Conservation (phyloP, 2,329 filamentous ascomycete species). For the Ophiostoma sp. region DNA sequence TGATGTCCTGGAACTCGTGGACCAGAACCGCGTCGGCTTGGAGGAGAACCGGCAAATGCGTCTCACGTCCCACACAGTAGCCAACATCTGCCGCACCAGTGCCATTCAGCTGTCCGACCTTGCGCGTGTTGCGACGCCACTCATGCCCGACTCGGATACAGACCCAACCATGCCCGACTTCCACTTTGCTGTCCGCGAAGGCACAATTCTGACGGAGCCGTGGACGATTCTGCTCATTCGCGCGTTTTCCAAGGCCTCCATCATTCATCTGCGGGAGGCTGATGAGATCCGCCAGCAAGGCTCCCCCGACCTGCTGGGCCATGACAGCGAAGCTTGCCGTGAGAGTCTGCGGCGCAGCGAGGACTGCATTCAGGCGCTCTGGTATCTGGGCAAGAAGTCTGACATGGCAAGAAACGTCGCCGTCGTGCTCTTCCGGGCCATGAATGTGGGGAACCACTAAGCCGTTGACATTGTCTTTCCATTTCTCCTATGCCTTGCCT, state of each 20-base stretch:
- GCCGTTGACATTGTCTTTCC: background rate
- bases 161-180: slow-evolving; percentile 38
- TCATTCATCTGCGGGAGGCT: slow-evolving; percentile 36
- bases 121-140: slow-evolving; percentile 41
- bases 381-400: slow-evolving; percentile 51
- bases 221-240: slow-evolving; percentile 53
- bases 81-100: slow-evolving; percentile 40
- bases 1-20: slow-evolving; percentile 48
- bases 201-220: slow-evolving; percentile 54
- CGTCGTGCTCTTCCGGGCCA: slow-evolving; percentile 63
- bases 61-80: slow-evolving; percentile 33
- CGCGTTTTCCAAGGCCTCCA: slow-evolving; percentile 45
- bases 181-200: slow-evolving; percentile 50
- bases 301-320: slow-evolving; percentile 28
- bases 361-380: slow-evolving; percentile 48
- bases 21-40: slow-evolving; percentile 35
- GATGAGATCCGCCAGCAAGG: slow-evolving; percentile 31
- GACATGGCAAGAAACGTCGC: slow-evolving; percentile 42
- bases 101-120: slow-evolving; percentile 45
- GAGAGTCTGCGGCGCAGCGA: slow-evolving; percentile 38
- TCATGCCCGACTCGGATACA: slow-evolving; percentile 14
- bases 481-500: background rate
- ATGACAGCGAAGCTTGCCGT: slow-evolving; percentile 26
- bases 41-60: slow-evolving; percentile 31
- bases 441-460: slow-evolving; percentile 33